Conservation (phyloP, 2,329 filamentous ascomycete genomes). For the Aspergillus niger region DNA sequence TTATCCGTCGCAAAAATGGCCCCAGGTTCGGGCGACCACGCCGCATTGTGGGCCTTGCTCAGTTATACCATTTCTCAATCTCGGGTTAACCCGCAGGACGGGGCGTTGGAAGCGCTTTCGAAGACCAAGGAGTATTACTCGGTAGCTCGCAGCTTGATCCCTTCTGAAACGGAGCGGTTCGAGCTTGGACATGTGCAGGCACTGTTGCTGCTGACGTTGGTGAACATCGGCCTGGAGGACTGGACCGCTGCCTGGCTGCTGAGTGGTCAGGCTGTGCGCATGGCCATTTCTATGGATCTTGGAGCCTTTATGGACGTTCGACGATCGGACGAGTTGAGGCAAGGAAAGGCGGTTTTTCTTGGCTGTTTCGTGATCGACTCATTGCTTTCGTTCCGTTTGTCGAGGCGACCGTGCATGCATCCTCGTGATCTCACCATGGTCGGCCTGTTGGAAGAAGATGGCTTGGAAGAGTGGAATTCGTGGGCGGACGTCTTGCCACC, state of each 20-base stretch:
- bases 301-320: conserved; percentile 28
- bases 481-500: conserved; percentile 58
- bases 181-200: conserved; percentile 49
- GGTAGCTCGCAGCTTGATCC: conserved; percentile 40
- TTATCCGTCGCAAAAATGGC: conserved; percentile 30
- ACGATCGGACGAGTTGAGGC: conserved; percentile 35
- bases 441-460: conserved; percentile 63
- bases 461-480: conserved; percentile 72
- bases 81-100: conserved; percentile 19
- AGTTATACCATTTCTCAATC: conserved; percentile 45
- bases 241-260: conserved; percentile 56
- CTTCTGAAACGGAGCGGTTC: conserved; percentile 42
- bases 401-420: conserved; percentile 49
- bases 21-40: conserved; percentile 44
- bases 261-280: conserved; percentile 55
- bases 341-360: conserved; percentile 49
- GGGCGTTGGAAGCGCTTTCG: conserved; percentile 20
- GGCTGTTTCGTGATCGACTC: conserved; percentile 59
- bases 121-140: conserved; percentile 40
- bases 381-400: conserved; percentile 52
- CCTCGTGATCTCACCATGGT: conserved; percentile 50
- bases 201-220: conserved; percentile 49
- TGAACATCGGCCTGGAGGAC: conserved; percentile 51
- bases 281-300: conserved; percentile 46
- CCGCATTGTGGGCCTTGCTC: conserved; percentile 47